Base-by-base conservation (phyloP, 1,139 yeast genomes). In the Groenewaldozyma auringiensis region DNA sequence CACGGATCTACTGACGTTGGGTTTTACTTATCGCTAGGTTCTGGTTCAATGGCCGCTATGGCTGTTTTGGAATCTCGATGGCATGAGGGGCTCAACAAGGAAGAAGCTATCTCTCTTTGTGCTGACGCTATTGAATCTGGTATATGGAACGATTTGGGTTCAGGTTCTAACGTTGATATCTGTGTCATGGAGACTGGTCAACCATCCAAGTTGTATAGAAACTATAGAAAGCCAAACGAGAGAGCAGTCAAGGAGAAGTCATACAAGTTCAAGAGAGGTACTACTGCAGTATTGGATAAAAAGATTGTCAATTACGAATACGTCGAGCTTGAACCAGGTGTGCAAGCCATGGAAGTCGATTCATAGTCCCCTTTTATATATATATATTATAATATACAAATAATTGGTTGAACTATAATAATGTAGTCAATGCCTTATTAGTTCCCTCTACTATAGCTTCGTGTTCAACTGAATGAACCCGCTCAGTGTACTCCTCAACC, bases 31-130 rank as follows among this genome's bases (percentile, higher is more conserved):
- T 82, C 96, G 9, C 73, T 92, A 55, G 98, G 98, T 3, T 86
- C 96, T 2, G 98, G 98, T 52, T 88, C 96, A n/a, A 76, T 92
- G 65, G 97, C 98, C 2, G 98, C 98, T 14, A 92, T 92, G 95
- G 96, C 98, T 2, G 94, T 92, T 20, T 73, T 92, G 59, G 98
- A 92, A 67, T 77, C 94, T 37, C 76, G 81, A 53, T 92, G 95
- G 94, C 79, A 75, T 59, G 80, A 78, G 52, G 86, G 78, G 53
- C 69, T 92, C 73, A 75, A 81, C 21, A 82, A 73, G 63, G 95
- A 88, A 43, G 95, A 87, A 62, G 98, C 97, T 20, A 80, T 89
- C 69, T 78, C 78, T 54, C 74, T 92, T 50, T 92, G 96, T 53
- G 75, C 96, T 3, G 88, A 85, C 56, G 98, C 98, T 39, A 92